Conservation (phyloP, 768 basidiomycete genomes). For the Omphalotus guepiniiformis region DNA sequence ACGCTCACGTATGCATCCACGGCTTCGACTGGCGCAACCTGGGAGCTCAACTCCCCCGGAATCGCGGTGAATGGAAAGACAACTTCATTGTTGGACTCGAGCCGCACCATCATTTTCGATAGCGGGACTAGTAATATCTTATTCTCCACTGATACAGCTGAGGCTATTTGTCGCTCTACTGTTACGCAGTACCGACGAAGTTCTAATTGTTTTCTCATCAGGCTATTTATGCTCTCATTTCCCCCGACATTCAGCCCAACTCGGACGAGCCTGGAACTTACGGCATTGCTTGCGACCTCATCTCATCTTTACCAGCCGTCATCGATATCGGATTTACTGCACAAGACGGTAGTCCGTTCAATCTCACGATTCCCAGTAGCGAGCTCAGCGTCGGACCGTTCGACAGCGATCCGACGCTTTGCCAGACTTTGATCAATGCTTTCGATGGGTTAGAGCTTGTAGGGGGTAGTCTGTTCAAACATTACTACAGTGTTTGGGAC, state of each 20-base stretch:
- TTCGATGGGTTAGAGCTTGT: conserved; percentile 48
- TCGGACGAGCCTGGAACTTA: conserved; percentile 49
- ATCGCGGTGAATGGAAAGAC: conserved; percentile 53
- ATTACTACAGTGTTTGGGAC: conserved; percentile 59
- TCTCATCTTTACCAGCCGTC: conserved; percentile 42
- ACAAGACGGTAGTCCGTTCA: conserved; percentile 43
- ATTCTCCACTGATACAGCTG: conserved; percentile 44
- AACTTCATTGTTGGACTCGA: conserved; percentile 33
- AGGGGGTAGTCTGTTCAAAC: conserved; percentile 54
- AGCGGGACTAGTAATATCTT: conserved; percentile 55
- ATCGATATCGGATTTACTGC: conserved; percentile 54
- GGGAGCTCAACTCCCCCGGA: conserved; percentile 41
- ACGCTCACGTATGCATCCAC: conserved; percentile 39
- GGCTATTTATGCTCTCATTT: conserved; percentile 56
- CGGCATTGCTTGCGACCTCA: conserved; percentile 47
- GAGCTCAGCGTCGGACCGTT: conserved; percentile 59
- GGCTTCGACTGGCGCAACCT: conserved; percentile 31
- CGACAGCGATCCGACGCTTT: conserved; percentile 40
- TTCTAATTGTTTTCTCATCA: conserved; percentile 13
- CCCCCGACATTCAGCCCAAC: conserved; percentile 51
- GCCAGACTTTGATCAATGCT: conserved; percentile 60
- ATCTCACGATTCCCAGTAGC: conserved; percentile 52
- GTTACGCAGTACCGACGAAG: conserved; percentile 1
- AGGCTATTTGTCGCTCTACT: conserved; percentile 15
- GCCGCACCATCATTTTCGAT: conserved; percentile 50